Percentiles rank a stretch among this genome's conserved stretches.
phyloP scores from a whole-genome alignment of 202 grass and related monocot genomes.

The Musa balbisiana region DNA sequence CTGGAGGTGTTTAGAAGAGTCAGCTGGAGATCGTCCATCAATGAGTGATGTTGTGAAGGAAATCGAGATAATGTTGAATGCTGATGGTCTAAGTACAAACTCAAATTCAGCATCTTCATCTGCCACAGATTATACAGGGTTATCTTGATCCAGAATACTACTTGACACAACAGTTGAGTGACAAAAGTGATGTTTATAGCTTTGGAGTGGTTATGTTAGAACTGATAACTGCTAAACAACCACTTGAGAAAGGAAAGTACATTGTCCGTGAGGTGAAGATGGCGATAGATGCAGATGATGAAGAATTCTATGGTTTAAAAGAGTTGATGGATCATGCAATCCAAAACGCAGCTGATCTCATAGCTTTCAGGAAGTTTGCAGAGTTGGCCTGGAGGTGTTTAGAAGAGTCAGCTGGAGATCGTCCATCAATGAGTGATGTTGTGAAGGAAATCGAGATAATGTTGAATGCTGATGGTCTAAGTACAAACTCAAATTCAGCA shows the following conservation, averaged over 20 bases:
- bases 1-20: conserved; percentile 57
- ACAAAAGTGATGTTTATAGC: conserved; percentile 96
- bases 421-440: conserved; percentile 65
- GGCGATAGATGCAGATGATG: conserved; percentile 37
- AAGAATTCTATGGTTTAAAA: conserved; percentile 76
- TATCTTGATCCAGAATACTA: conserved; percentile 98
- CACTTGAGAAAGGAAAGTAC: conserved; percentile 87
- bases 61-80: conserved; percentile 80
- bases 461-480: conserved; percentile 61
- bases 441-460: conserved; percentile 88
- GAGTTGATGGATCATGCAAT: conserved; percentile 61
- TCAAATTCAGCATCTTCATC: conserved; percentile 61
- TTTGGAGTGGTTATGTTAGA: conserved; percentile 95
- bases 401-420: conserved; percentile 41
- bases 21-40: conserved; percentile 34
- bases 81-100: conserved; percentile 48
- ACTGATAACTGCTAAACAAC: conserved; percentile 62
- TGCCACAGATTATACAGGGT: no score
- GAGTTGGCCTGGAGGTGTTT: conserved; percentile 63
- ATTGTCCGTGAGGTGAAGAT: conserved; percentile 63
- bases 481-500: conserved; percentile 50
- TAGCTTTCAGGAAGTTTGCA: conserved; percentile 64
- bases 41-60: conserved; percentile 87
- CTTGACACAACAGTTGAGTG: conserved; percentile 80
- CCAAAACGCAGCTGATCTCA: conserved; percentile 38